A percentile compares a stretch with the other conserved stretches of the same genome.
These are phyloP conservation scores for Pseudogymnoascus sp. DNA, from an alignment of 2,329 filamentous ascomycete genomes.

Conservation along the genomic window DNA sequence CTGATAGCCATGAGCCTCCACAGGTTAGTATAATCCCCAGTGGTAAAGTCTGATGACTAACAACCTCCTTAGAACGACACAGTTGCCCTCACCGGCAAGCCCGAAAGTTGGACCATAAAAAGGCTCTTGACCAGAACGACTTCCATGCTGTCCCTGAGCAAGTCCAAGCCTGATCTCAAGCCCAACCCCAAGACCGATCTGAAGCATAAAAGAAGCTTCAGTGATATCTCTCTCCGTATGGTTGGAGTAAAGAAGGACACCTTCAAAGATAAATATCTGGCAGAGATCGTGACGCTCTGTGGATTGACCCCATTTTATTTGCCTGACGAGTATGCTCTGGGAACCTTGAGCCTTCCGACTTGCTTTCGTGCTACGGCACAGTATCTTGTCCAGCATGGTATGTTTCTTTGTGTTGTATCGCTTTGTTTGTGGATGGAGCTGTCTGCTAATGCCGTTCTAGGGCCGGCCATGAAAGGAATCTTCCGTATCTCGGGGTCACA, in stretches of 20 bases:
- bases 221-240: constrained; percentile 43
- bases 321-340: constrained; percentile 49
- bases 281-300: constrained; percentile 53
- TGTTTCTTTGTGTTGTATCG: constrained; percentile 15
- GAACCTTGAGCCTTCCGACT: constrained; percentile 52
- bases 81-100: constrained; percentile 18
- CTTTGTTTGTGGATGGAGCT: neutral
- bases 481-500: constrained; percentile 56
- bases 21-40: constrained; percentile 15
- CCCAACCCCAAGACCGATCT: constrained; percentile 25
- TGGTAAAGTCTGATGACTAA: neutral
- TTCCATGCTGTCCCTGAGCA: constrained; percentile 24
- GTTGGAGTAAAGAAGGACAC: constrained; percentile 35
- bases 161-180: constrained; percentile 22
- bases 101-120: constrained; percentile 31
- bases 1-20: constrained; percentile 18
- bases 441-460: constrained; percentile 19
- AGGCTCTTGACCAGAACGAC: constrained; percentile 31
- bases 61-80: neutral
- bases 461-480: constrained; percentile 43
- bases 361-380: constrained; percentile 60
- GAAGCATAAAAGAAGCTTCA: constrained; percentile 45
- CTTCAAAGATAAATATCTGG: constrained; percentile 43
- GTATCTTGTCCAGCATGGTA: constrained; percentile 52
- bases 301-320: constrained; percentile 56